phyloP scores from a whole-genome alignment of 768 basidiomycete genomes.

The Chiua virens region DNA sequence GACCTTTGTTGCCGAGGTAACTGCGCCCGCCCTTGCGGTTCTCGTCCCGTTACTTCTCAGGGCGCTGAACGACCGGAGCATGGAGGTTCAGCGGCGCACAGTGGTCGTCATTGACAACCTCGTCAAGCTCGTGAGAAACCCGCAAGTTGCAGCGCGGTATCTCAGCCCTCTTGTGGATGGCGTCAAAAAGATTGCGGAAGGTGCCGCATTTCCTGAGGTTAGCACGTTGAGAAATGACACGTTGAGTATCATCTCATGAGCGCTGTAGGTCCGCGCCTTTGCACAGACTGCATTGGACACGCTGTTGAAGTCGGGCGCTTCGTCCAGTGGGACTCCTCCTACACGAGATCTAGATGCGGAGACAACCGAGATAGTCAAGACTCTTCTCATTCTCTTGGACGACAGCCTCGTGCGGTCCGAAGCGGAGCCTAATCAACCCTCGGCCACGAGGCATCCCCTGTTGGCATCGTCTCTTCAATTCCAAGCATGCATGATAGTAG shows the following conservation, averaged over 20 bases:
- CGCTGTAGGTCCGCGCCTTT: conserved; percentile 82
- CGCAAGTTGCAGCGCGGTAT: conserved; percentile 85
- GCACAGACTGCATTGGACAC: conserved; percentile 80
- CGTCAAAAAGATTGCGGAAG: conserved; percentile 84
- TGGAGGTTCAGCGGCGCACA: conserved; percentile 93
- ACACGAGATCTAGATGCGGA: conserved; percentile 70
- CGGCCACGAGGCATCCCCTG: conserved; percentile 53
- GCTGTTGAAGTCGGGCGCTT: conserved; percentile 81
- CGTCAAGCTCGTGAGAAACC: conserved; percentile 94
- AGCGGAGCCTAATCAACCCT: conserved; percentile 50
- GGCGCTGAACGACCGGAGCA: conserved; percentile 91
- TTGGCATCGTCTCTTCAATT: conserved; percentile 66
- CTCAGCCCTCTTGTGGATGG: conserved; percentile 86
- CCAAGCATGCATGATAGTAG: conserved; percentile 71
- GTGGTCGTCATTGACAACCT: conserved; percentile 95
- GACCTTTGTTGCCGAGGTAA: conserved; percentile 97
- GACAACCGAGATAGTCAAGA: conserved; percentile 51
- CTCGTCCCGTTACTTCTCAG: conserved; percentile 89
- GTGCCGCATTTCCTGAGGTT: conserved; percentile 95
- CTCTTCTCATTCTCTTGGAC: conserved; percentile 62
- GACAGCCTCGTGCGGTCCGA: conserved; percentile 42
- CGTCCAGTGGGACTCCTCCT: conserved; percentile 66
- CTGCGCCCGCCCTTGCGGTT: conserved; percentile 93
- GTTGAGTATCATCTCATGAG: conserved; percentile 10
- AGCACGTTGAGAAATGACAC: conserved; percentile 18